Evolutionary conservation across 2,329 filamentous ascomycete species (phyloP).

Genomic region (Sporothrix brunneoviolacea): DNA sequence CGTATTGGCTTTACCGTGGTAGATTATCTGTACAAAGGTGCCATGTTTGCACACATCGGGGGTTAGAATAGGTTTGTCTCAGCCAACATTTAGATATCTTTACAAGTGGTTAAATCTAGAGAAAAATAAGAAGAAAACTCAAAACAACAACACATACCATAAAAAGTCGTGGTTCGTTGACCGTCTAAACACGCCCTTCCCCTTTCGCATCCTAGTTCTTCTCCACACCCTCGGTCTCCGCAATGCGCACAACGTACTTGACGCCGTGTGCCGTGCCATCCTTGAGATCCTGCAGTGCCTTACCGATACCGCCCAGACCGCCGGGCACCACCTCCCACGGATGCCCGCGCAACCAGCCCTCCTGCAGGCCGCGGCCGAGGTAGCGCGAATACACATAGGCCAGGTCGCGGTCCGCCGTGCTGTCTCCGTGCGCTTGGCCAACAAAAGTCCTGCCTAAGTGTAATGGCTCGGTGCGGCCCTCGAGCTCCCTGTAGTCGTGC

Average conservation of each 20-base stretch:
- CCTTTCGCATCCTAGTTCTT: background rate
- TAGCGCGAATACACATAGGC: constrained; percentile 31
- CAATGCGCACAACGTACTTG: constrained; percentile 54
- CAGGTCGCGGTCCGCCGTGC: constrained; percentile 25
- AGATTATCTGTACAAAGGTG: no score
- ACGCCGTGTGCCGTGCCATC: constrained; percentile 54
- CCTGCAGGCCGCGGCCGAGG: constrained; percentile 34
- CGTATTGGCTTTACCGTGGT: no score
- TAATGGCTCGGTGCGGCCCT: constrained; percentile 19
- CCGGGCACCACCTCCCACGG: constrained; percentile 46
- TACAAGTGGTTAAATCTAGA: no score
- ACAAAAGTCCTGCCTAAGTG: constrained; percentile 17
- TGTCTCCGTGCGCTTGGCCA: constrained; percentile 18
- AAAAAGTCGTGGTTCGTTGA: no score
- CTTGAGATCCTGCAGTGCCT: constrained; percentile 47
- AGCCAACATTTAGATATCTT: no score
- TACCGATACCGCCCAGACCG: constrained; percentile 47
- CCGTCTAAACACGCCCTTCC: no score
- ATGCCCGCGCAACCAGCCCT: constrained; percentile 45
- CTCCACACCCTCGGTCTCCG: constrained; percentile 24
- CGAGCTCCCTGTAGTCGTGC: constrained; percentile 19
- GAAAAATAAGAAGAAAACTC: no score
- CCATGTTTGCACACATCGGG: no score
- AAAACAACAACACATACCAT: no score
- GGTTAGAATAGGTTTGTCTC: no score